phyloP scores from a whole-genome alignment of 106 monocot species.

The Dioscorea dumetorum region DNA sequence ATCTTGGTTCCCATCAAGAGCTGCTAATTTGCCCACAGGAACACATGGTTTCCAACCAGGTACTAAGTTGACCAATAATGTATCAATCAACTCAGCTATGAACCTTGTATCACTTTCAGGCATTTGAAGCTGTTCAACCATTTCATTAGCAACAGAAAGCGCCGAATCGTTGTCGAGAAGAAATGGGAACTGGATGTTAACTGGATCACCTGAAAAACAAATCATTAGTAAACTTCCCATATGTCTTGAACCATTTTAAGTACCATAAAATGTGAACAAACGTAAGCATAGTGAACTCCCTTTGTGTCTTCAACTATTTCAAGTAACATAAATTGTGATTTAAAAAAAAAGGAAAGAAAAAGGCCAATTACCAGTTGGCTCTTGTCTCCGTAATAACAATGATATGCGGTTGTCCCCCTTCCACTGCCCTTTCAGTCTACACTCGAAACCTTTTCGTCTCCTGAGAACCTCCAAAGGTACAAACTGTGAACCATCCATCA shows the following conservation, averaged over 20 bases:
- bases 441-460: constrained; percentile 18
- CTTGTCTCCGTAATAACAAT: constrained; percentile 25
- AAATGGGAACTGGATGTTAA: constrained; percentile 28
- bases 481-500: neutral
- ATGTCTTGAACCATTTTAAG: neutral
- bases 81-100: constrained; percentile 46
- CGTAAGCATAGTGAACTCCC: neutral
- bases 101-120: constrained; percentile 13
- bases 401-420: constrained; percentile 13
- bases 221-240: neutral
- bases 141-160: constrained; percentile 45
- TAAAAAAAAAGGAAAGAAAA: neutral
- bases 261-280: neutral
- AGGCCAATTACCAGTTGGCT: constrained; percentile 15
- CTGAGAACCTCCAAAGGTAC: constrained; percentile 20
- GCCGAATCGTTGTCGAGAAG: constrained; percentile 33
- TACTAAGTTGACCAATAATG: constrained; percentile 40
- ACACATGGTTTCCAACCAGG: constrained; percentile 34
- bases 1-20: neutral
- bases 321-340: neutral
- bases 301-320: too few species aligned
- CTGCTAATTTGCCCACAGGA: constrained; percentile 1
- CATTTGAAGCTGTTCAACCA: constrained; percentile 47
- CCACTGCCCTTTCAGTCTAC: constrained; percentile 28
- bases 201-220: constrained; percentile 28